phyloP scores from a whole-genome alignment of 805 yeast genomes.

The Candida suzukii region DNA sequence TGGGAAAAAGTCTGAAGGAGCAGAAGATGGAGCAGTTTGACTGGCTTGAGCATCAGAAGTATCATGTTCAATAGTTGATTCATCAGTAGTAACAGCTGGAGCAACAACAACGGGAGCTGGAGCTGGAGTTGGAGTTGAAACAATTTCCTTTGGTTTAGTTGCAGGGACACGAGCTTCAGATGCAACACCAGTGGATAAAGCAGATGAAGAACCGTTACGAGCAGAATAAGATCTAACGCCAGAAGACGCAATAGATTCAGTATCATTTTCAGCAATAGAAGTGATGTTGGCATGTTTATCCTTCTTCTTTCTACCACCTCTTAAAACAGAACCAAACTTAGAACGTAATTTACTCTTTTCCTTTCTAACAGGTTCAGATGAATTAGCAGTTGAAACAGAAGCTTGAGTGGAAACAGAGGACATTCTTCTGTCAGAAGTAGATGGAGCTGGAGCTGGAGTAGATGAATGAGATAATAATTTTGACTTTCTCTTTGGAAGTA shows the following conservation, averaged over 20 bases:
- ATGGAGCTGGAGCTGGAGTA: slow-evolving; percentile 3
- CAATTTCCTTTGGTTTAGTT: not conserved
- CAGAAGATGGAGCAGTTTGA: not conserved
- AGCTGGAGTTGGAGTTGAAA: not conserved
- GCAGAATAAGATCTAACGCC: not conserved
- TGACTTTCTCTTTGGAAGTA: slow-evolving; percentile 2
- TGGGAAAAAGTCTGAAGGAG: slow-evolving; percentile 13
- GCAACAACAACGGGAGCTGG: too few relatives aligned
- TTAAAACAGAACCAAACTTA: slow-evolving; percentile 67
- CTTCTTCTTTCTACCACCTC: slow-evolving; percentile 48
- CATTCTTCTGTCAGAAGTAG: slow-evolving; percentile 1
- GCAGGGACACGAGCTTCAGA: not conserved
- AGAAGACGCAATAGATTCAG: slow-evolving; percentile 15
- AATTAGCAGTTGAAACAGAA: not conserved
- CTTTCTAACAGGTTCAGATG: slow-evolving; percentile 11
- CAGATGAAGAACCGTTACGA: not conserved
- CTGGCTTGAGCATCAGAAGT: not conserved
- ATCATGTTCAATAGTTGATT: slow-evolving; percentile 2
- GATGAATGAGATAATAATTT: slow-evolving; percentile 4
- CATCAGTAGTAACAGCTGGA: not conserved
- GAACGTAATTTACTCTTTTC: slow-evolving; percentile 46
- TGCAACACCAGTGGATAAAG: not conserved
- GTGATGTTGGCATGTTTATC: slow-evolving; percentile 19
- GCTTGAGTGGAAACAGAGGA: slow-evolving; percentile 3
- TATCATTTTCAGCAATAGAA: slow-evolving; percentile 25